Percentiles rank a stretch among this genome's conserved stretches.
phyloP scores from a whole-genome alignment of 2,329 filamentous ascomycete species.

The Ceratocystis cubensis region DNA sequence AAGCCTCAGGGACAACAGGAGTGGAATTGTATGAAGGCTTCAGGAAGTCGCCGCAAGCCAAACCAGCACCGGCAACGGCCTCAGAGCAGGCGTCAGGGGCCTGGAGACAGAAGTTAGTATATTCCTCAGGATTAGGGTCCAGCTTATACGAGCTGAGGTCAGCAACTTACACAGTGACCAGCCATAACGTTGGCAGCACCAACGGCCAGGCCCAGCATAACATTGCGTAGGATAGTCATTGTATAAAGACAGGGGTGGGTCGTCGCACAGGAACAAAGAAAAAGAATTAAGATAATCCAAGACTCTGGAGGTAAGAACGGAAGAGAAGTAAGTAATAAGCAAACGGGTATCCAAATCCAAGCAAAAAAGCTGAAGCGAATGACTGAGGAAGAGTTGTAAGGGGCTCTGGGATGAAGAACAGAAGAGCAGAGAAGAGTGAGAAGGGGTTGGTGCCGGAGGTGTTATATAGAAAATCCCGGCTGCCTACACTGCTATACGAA shows the following conservation, averaged over 20 bases:
- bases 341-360: neutral
- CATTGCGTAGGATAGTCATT: constrained; percentile 17
- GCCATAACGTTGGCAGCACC: constrained; percentile 7
- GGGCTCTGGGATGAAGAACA: neutral
- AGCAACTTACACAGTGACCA: constrained; percentile 14
- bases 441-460: neutral
- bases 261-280: neutral
- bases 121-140: neutral
- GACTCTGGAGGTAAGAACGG: neutral
- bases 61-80: constrained; percentile 27
- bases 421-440: neutral
- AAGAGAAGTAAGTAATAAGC: neutral
- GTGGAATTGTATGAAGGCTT: constrained; percentile 22
- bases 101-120: neutral
- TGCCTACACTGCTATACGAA: neutral
- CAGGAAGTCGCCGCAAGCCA: constrained; percentile 26
- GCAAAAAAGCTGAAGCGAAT: neutral
- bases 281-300: neutral
- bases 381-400: neutral
- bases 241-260: neutral
- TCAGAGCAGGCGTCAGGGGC: constrained; percentile 17
- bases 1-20: constrained; percentile 26
- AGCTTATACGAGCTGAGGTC: neutral
- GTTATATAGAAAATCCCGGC: neutral
- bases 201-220: constrained; percentile 13